Evolutionary conservation across 306 rosid species (phyloP).

Genomic region (Vachellia pachyceras): DNA sequence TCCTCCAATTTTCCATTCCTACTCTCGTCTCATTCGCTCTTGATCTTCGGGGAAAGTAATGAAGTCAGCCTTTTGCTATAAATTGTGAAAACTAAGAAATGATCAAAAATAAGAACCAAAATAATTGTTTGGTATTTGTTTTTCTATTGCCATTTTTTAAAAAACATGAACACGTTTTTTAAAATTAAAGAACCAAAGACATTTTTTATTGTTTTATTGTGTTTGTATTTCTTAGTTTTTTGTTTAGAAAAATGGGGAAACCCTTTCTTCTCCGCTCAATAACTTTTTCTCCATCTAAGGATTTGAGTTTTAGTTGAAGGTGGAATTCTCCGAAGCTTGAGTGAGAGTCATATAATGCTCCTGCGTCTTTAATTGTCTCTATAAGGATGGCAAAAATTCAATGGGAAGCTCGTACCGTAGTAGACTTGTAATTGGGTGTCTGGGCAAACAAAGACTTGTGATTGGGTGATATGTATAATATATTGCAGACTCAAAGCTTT

Average conservation of each 20-base stretch:
- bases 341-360: constrained; percentile 31
- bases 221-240: too few relatives aligned
- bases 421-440: not conserved
- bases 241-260: not conserved
- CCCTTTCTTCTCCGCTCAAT: not conserved
- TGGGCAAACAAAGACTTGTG: not conserved
- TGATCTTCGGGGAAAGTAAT: not conserved
- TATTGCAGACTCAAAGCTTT: not conserved
- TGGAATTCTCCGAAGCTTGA: constrained; percentile 20
- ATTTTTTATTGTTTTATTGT: too few relatives aligned
- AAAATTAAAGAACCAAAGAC: too few relatives aligned
- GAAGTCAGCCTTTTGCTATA: not conserved
- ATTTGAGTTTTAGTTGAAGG: not conserved
- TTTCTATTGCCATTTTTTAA: too few relatives aligned
- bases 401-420: constrained; percentile 29
- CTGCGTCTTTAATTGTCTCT: not conserved
- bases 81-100: not conserved
- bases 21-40: not conserved
- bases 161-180: too few relatives aligned
- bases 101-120: too few relatives aligned
- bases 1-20: not conserved
- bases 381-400: constrained; percentile 14
- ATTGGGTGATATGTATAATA: not conserved
- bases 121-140: too few relatives aligned
- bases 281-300: too few relatives aligned